Percentiles rank a stretch among this genome's conserved stretches.
phyloP scores from a whole-genome alignment of 108 stramenopile species.

The Cylindrotheca closterium region DNA sequence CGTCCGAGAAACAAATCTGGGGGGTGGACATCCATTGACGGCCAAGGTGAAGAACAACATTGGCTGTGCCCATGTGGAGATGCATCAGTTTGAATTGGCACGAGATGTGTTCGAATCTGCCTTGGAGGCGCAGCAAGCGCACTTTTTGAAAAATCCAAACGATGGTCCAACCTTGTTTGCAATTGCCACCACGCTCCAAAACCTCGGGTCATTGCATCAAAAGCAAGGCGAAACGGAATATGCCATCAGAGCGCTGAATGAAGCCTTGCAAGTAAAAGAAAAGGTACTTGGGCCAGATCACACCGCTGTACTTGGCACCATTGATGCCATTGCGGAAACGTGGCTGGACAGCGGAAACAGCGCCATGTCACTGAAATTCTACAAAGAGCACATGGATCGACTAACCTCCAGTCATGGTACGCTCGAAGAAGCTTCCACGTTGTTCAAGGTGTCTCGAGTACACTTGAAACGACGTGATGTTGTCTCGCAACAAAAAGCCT shows the following conservation, averaged over 20 bases:
- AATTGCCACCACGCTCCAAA: slow-evolving; percentile 57
- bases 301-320: slow-evolving; percentile 39
- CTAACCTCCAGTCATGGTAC: slow-evolving; percentile 9
- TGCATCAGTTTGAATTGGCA: slow-evolving; percentile 45
- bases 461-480: slow-evolving; percentile 27
- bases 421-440: slow-evolving; percentile 25
- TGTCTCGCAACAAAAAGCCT: slow-evolving; percentile 29
- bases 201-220: slow-evolving; percentile 53
- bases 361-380: slow-evolving; percentile 32
- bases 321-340: slow-evolving; percentile 50
- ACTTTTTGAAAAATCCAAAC: slow-evolving; percentile 43
- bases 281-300: slow-evolving; percentile 29
- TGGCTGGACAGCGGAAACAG: slow-evolving; percentile 15
- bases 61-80: slow-evolving; percentile 60
- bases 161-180: slow-evolving; percentile 46
- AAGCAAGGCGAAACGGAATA: slow-evolving; percentile 39
- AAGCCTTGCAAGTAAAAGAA: slow-evolving; percentile 56
- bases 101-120: slow-evolving; percentile 48
- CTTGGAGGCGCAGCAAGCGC: slow-evolving; percentile 50
- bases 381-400: slow-evolving; percentile 38
- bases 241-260: slow-evolving; percentile 40
- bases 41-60: slow-evolving; percentile 65
- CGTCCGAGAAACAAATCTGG: slow-evolving; percentile 47
- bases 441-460: slow-evolving; percentile 44
- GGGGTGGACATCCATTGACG: slow-evolving; percentile 43